These are phyloP conservation scores for Alopecurus myosuroides DNA, from an alignment of 176 grass and related monocot species.

Conservation along the genomic window DNA sequence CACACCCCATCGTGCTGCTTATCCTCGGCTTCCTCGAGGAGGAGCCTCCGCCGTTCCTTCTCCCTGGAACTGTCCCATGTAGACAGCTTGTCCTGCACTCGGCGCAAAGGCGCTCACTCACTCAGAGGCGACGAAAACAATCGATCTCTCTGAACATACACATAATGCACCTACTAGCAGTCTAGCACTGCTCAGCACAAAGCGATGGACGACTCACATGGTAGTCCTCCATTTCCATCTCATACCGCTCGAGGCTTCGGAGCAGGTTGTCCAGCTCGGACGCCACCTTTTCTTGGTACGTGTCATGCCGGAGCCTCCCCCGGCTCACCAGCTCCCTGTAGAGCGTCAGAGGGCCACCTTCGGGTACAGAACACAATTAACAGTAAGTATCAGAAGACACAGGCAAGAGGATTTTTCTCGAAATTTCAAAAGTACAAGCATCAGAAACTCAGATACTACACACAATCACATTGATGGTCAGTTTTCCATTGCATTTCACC, in stretches of 20 bases:
- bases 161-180: background rate
- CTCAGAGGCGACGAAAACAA: background rate
- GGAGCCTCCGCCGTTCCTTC: constrained; percentile 61
- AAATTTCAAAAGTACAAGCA: background rate
- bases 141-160: background rate
- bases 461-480: background rate
- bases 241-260: constrained; percentile 56
- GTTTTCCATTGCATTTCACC: background rate
- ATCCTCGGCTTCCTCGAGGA: constrained; percentile 67
- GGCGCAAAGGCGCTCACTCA: background rate
- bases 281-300: constrained; percentile 76
- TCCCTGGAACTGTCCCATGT: constrained; percentile 75
- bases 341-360: constrained; percentile 67
- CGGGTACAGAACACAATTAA: constrained; percentile 21
- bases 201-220: constrained; percentile 43
- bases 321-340: constrained; percentile 35
- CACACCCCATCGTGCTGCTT: constrained; percentile 80
- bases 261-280: constrained; percentile 63
- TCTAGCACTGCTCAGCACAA: too few species aligned
- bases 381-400: constrained; percentile 6
- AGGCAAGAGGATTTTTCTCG: background rate
- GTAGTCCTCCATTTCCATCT: constrained; percentile 96
- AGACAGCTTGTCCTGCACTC: constrained; percentile 56
- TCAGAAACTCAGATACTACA: background rate
- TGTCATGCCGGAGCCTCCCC: constrained; percentile 81